Conservation (phyloP, 83 land plant species). For the Picea abies region DNA sequence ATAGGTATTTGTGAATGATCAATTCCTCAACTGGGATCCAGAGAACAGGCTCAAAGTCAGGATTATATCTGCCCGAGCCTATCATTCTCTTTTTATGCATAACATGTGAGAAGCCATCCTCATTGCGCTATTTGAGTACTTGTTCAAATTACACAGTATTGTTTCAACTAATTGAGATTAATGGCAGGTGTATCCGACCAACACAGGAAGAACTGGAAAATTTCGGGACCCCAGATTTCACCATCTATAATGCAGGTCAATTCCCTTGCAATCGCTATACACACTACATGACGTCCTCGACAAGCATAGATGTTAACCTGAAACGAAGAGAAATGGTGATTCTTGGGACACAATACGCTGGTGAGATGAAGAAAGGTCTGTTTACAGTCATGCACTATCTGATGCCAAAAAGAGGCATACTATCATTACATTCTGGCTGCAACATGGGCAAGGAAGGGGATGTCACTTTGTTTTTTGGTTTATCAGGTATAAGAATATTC, state of each 20-base stretch:
- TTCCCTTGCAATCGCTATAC: conserved; percentile 68
- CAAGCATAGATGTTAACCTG: conserved; percentile 80
- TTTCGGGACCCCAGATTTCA: conserved; percentile 56
- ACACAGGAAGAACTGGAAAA: conserved; percentile 85
- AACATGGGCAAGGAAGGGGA: conserved; percentile 67
- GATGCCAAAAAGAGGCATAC: conserved; percentile 79
- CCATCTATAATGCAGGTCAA: no score
- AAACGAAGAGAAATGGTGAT: conserved; percentile 85
- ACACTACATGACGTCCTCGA: conserved; percentile 88
- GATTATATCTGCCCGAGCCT: conserved; percentile 80
- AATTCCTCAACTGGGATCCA: conserved; percentile 86
- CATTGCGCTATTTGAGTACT: no score
- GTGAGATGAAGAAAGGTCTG: conserved; percentile 90
- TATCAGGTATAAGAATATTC: conserved; percentile 55
- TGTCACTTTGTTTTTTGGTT: conserved; percentile 49
- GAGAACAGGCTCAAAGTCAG: conserved; percentile 72
- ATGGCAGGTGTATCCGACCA: conserved; percentile 82
- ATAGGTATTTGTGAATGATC: conserved; percentile 88
- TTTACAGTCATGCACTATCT: conserved; percentile 88
- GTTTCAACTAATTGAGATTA: no score
- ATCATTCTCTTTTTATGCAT: conserved; percentile 85
- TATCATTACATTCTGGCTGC: conserved; percentile 85
- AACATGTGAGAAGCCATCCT: conserved; percentile 65
- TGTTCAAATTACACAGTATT: no score
- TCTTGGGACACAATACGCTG: conserved; percentile 25